These are phyloP conservation scores for Rubia peregrina DNA, from an alignment of 305 asterid genomes.

Conservation along the genomic window DNA sequence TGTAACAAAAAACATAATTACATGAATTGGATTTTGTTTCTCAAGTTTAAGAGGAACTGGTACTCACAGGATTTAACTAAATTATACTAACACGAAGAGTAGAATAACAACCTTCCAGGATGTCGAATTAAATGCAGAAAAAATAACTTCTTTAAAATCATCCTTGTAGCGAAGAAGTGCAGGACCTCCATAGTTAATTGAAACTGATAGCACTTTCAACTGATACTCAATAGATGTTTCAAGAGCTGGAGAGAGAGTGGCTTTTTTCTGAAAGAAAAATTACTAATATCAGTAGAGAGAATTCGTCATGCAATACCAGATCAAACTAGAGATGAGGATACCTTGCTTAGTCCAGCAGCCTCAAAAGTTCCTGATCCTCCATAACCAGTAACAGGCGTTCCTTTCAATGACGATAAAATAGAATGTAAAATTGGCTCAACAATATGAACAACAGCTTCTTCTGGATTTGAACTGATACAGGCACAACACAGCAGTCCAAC, in stretches of 20 bases:
- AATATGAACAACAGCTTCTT: conserved; percentile 74
- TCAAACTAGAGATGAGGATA: conserved; percentile 32
- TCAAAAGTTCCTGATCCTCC: conserved; percentile 52
- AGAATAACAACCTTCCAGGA: conserved; percentile 85
- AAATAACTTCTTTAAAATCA: conserved; percentile 74
- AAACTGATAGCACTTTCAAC: conserved; percentile 87
- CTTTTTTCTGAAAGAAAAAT: conserved; percentile 49
- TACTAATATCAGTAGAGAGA: conserved; percentile 16
- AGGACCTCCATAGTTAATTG: conserved; percentile 93
- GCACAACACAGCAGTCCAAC: conserved; percentile 98
- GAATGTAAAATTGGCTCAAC: conserved; percentile 75
- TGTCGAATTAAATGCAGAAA: conserved; percentile 82
- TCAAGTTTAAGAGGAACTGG: neutral
- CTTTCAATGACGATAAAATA: conserved; percentile 63
- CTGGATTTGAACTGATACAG: conserved; percentile 86
- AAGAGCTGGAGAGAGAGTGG: conserved; percentile 85
- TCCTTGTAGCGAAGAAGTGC: conserved; percentile 66
- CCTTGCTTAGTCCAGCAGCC: conserved; percentile 57
- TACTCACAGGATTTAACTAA: neutral
- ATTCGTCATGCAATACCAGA: conserved; percentile 6
- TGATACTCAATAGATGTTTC: conserved; percentile 85
- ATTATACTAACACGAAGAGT: neutral
- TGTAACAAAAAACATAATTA: neutral
- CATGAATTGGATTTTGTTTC: neutral
- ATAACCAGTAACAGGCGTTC: conserved; percentile 74